Evolutionary conservation across 306 rosid species (phyloP).

Genomic region (Comarum palustre): DNA sequence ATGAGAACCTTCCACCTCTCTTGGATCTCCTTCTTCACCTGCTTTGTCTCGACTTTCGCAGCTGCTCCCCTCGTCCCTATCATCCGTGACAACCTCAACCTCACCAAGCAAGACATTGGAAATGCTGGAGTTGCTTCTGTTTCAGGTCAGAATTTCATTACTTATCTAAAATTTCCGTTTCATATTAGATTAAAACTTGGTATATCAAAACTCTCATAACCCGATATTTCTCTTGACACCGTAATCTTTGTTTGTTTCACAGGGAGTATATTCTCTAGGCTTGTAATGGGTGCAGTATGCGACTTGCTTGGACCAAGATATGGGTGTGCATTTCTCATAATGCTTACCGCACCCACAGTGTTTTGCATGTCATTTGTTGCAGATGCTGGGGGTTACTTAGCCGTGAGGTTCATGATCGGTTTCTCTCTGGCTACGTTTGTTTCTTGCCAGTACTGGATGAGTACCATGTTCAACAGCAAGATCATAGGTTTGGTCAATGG

Average conservation of each 20-base stretch:
- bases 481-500: constrained; percentile 82
- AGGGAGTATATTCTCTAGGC: constrained; percentile 78
- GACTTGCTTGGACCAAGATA: constrained; percentile 78
- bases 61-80: constrained; percentile 77
- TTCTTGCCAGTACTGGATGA: constrained; percentile 97
- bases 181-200: no score
- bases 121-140: constrained; percentile 92
- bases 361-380: constrained; percentile 75
- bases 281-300: constrained; percentile 73
- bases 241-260: neutral
- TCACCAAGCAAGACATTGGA: constrained; percentile 71
- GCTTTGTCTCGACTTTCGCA: constrained; percentile 83
- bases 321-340: constrained; percentile 70
- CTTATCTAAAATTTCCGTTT: no score
- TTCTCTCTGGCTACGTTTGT: constrained; percentile 89
- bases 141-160: no score
- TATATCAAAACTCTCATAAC: no score
- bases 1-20: constrained; percentile 97
- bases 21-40: constrained; percentile 87
- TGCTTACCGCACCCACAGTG: constrained; percentile 68
- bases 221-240: neutral
- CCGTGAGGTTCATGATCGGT: constrained; percentile 77
- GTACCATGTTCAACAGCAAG: constrained; percentile 80
- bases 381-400: constrained; percentile 56
- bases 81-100: constrained; percentile 74